A percentile compares a stretch with the other conserved stretches of the same genome.
Conservation (phyloP, 164 flowering plant species). For the Macadamia integrifolia region DNA sequence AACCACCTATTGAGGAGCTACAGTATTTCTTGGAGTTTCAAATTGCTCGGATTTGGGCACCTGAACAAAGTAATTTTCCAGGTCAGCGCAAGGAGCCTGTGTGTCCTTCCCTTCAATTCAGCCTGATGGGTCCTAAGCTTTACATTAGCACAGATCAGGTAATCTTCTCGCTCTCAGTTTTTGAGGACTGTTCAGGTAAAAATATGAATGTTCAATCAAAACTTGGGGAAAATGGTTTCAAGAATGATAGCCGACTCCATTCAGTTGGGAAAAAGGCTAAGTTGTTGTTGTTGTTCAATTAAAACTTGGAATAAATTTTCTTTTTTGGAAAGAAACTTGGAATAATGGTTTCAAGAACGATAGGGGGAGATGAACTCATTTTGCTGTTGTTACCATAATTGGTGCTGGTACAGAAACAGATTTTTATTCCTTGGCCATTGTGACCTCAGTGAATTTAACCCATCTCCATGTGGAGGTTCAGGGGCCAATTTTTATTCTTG, state of each 20-base stretch:
- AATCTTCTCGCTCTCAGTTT: conserved; percentile 2
- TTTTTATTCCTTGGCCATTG: too few species aligned
- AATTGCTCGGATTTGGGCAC: conserved; percentile 90
- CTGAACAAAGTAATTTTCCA: conserved; percentile 58
- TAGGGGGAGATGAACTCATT: not conserved
- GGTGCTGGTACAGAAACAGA: not conserved
- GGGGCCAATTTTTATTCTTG: too few species aligned
- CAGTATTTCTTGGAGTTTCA: conserved; percentile 94
- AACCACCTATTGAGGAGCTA: conserved; percentile 96
- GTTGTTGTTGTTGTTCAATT: not conserved
- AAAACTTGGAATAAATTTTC: not conserved
- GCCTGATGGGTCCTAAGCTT: conserved; percentile 98
- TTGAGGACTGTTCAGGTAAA: not conserved
- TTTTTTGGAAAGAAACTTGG: too few species aligned
- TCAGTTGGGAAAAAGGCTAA: too few species aligned
- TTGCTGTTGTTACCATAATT: conserved; percentile 1
- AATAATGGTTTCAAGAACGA: not conserved
- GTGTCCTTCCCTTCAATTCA: conserved; percentile 79
- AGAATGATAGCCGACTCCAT: too few species aligned
- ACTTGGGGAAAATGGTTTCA: too few species aligned
- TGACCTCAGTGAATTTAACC: too few species aligned
- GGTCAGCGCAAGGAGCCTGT: conserved; percentile 90
- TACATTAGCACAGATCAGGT: conserved; percentile 97
- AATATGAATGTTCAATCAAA: too few species aligned
- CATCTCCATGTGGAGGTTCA: too few species aligned